These are phyloP conservation scores for Helichrysum umbraculigerum DNA, from an alignment of 129 eudicot species.

Conservation along the genomic window DNA sequence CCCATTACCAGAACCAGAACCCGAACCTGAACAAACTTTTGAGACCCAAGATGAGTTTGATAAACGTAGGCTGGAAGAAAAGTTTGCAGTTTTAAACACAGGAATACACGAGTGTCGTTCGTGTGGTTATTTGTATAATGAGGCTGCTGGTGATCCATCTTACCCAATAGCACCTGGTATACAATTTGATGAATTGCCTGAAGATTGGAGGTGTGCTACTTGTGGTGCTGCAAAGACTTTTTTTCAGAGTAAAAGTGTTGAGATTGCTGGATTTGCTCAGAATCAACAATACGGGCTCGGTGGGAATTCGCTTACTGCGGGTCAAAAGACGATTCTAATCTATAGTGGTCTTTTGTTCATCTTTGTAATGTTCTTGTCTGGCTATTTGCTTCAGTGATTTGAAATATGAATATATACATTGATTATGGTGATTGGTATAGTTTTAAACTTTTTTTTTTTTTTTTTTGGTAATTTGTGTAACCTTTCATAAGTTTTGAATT, in stretches of 20 bases:
- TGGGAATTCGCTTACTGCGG: constrained; percentile 83
- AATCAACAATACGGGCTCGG: constrained; percentile 95
- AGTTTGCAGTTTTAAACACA: constrained; percentile 88
- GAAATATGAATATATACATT: neutral
- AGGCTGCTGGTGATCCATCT: constrained; percentile 72
- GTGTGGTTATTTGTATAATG: constrained; percentile 81
- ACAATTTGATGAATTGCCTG: constrained; percentile 74
- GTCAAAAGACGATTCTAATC: constrained; percentile 81
- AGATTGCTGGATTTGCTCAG: constrained; percentile 97
- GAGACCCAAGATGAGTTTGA: constrained; percentile 29
- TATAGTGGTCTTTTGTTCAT: constrained; percentile 77
- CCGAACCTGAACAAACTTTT: neutral
- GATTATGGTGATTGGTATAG: constrained; percentile 15
- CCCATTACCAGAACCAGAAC: constrained; percentile 17
- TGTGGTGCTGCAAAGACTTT: constrained; percentile 96
- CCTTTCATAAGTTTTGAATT: constrained; percentile 11
- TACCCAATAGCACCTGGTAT: constrained; percentile 93
- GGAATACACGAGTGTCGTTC: constrained; percentile 87
- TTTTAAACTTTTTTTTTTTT: constrained; percentile 11
- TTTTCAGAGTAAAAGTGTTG: constrained; percentile 91
- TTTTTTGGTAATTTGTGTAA: constrained; percentile 16
- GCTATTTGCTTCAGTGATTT: constrained; percentile 80
- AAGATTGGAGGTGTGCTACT: constrained; percentile 96
- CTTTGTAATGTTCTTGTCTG: constrained; percentile 84
- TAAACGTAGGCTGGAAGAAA: constrained; percentile 72